Evolutionary conservation across 352 stramenopile genomes (phyloP), one percentile per base, ranked within the genome.

Genomic region (Phytophthora parvispora): DNA sequence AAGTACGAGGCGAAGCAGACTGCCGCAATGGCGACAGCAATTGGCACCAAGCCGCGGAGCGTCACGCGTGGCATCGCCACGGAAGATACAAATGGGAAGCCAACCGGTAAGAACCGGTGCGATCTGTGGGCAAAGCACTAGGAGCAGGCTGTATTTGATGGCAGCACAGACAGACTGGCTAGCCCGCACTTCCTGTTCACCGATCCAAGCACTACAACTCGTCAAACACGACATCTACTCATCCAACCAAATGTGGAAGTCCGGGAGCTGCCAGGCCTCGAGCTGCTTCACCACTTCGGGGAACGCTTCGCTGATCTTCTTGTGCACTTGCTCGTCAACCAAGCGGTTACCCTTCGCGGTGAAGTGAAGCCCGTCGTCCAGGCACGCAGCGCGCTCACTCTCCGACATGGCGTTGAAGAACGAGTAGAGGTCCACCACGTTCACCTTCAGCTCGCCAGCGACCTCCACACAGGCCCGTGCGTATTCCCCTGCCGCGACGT

Each of bases 291-390:
- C 49, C 6, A 81, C 27, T 7, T 48, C 53, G 8, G 75, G 74
- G 36, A 81, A 75, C 24, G 62, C 62, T 6, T 60, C 52, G 7
- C 28, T 38, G 56, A 90, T 85, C 54, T 72, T 75, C 5, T 6
- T n/a, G 2, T 67, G 63, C 22, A 90, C 38, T 29, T 83, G 73
- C 58, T 81, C 34, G 43, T 81, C 68, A 27, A 90, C 69, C 36
- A 90, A 61, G 6, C 48, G 68, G 51, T 91, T 90, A 24, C 83
- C 84, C 36, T 70, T 62, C 29, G 67, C 54, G n/a, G 60, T 78
- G 31, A 92, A 79, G 64, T 92, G 84, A 29, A 91, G 69, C 3
- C 84, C 84, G 58, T 92, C 84, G 29, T 74, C 67, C 36, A 91
- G 74, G 28, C 73, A 79, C 36, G 68, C 50, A 18, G 42, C 64